Conservation (phyloP, 768 basidiomycete genomes). For the Hygrophorus russula region DNA sequence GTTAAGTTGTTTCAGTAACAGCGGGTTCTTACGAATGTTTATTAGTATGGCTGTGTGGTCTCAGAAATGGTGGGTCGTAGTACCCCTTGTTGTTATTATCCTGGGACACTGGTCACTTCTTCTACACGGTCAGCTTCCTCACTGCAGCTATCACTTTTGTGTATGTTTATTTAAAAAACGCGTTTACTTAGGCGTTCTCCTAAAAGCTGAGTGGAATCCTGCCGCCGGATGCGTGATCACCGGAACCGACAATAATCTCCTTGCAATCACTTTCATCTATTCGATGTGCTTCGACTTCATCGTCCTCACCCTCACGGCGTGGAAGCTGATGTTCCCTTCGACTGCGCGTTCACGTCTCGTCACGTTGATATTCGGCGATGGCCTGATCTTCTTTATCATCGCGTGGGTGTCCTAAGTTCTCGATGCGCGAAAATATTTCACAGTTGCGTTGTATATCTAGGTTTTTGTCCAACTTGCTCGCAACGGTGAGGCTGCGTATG, state of each 20-base stretch:
- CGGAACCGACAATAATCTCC: slow-evolving; percentile 43
- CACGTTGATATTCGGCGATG: slow-evolving; percentile 55
- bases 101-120: slow-evolving; percentile 65
- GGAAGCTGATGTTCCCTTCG: slow-evolving; percentile 40
- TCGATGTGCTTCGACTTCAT: slow-evolving; percentile 62
- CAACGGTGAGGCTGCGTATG: slow-evolving; percentile 22
- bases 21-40: background rate
- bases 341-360: slow-evolving; percentile 44
- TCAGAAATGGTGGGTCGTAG: slow-evolving; percentile 39
- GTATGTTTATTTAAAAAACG: background rate
- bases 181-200: slow-evolving; percentile 29
- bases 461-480: slow-evolving; percentile 56
- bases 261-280: slow-evolving; percentile 62
- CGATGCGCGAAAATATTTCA: background rate
- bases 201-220: slow-evolving; percentile 46
- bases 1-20: background rate
- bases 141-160: background rate
- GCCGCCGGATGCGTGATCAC: slow-evolving; percentile 45
- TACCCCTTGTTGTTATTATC: slow-evolving; percentile 42
- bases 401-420: background rate
- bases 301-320: slow-evolving; percentile 49
- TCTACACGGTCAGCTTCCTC: slow-evolving; percentile 39
- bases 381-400: slow-evolving; percentile 35
- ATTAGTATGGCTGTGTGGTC: slow-evolving; percentile 63
- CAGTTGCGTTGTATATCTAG: slow-evolving; percentile 18